Evolutionary conservation across 2,329 filamentous ascomycete species (phyloP).

Genomic region (Sporothrix inflata): DNA sequence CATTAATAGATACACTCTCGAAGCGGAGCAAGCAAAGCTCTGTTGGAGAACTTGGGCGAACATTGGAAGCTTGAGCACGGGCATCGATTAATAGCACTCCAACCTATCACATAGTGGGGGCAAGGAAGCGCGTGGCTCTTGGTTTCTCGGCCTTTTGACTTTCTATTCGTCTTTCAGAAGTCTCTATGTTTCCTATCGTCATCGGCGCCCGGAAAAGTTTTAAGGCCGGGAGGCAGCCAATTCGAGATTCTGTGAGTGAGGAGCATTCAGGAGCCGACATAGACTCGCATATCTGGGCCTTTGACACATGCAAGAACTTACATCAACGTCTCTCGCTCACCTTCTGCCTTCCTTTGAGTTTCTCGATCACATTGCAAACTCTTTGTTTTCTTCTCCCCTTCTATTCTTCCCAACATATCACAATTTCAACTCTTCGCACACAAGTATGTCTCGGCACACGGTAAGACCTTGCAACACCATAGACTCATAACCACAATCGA

Average conservation of each 20-base stretch:
- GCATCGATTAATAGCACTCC: background rate
- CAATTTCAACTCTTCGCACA: background rate
- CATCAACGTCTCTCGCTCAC: background rate
- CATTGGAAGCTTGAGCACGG: background rate
- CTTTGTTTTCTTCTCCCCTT: background rate
- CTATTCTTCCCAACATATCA: background rate
- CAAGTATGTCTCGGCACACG: background rate
- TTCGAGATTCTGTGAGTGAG: background rate
- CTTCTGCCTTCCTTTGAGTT: background rate
- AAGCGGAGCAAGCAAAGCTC: background rate
- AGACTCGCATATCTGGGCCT: background rate
- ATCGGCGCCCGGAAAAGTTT: background rate
- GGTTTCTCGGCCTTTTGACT: background rate
- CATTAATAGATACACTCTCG: background rate
- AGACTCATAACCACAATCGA: background rate
- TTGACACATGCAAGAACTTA: background rate
- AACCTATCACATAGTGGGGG: background rate
- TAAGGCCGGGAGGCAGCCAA: slow-evolving; percentile 15
- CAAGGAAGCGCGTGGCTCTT: background rate
- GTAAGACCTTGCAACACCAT: background rate
- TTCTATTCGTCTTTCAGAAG: background rate
- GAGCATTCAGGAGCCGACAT: background rate
- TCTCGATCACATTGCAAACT: no score
- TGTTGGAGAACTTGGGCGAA: background rate
- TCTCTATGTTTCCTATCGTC: background rate